Conservation (phyloP, 805 yeast species). For the Metschnikowia koreensis region DNA sequence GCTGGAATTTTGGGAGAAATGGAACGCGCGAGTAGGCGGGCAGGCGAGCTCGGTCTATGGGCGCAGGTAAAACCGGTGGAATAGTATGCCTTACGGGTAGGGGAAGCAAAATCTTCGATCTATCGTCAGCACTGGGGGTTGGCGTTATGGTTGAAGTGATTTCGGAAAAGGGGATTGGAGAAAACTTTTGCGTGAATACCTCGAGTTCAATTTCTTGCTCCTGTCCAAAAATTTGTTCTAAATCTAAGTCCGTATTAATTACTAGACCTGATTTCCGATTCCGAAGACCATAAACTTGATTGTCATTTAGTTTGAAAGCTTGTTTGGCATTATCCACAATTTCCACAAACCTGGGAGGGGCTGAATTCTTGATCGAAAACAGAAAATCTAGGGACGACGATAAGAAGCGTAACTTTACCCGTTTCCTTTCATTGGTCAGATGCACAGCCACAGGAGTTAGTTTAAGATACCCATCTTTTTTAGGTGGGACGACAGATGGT, state of each 20-base stretch:
- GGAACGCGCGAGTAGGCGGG: conserved; percentile 7
- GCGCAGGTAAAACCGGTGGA: conserved; percentile 16
- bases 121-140: conserved; percentile 12
- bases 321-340: conserved; percentile 72
- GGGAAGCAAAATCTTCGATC: conserved; percentile 32
- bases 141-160: conserved; percentile 33
- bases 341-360: conserved; percentile 80
- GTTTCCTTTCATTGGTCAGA: conserved; percentile 18
- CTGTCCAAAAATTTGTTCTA: conserved; percentile 36
- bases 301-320: conserved; percentile 52
- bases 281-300: conserved; percentile 26
- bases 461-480: neutral
- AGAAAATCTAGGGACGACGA: conserved; percentile 59
- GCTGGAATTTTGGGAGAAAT: conserved; percentile 17
- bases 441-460: neutral
- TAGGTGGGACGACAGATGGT: neutral
- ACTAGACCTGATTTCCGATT: conserved; percentile 25
- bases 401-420: conserved; percentile 48
- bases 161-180: conserved; percentile 37
- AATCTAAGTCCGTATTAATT: conserved; percentile 33
- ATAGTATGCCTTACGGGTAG: conserved; percentile 28
- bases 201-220: conserved; percentile 37
- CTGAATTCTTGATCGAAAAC: conserved; percentile 60
- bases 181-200: conserved; percentile 33
- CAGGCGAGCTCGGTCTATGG: conserved; percentile 6